Percentiles rank a stretch among this genome's conserved stretches.
phyloP scores from a whole-genome alignment of 495 filamentous ascomycete genomes.

The Letharia lupina region DNA sequence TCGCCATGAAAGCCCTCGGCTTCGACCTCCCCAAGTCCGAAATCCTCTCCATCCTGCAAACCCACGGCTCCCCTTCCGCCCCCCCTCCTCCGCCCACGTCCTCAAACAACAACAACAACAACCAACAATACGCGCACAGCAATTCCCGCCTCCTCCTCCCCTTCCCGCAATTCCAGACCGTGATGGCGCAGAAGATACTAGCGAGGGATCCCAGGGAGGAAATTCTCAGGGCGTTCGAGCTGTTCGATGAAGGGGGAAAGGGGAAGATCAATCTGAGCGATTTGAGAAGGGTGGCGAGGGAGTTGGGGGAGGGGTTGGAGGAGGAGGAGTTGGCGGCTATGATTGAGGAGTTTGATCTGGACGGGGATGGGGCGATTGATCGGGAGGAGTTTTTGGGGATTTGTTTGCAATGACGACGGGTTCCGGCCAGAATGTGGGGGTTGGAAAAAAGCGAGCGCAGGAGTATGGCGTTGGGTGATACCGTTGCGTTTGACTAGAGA shows the following conservation, averaged over 20 bases:
- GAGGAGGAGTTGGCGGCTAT: slow-evolving; percentile 90
- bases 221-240: slow-evolving; percentile 80
- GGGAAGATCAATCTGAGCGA: slow-evolving; percentile 82
- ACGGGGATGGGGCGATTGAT: slow-evolving; percentile 82
- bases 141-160: slow-evolving; percentile 57
- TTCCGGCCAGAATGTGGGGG: not conserved
- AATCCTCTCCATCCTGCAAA: slow-evolving; percentile 64
- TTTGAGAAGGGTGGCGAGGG: slow-evolving; percentile 75
- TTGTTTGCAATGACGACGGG: slow-evolving; percentile 45
- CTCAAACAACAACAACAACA: not conserved
- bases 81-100: slow-evolving; percentile 4
- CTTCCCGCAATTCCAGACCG: slow-evolving; percentile 62
- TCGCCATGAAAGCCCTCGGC: slow-evolving; percentile 91
- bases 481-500: not conserved
- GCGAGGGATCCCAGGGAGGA: slow-evolving; percentile 82
- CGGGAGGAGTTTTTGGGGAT: slow-evolving; percentile 85
- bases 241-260: slow-evolving; percentile 77
- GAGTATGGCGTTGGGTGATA: not conserved
- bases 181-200: slow-evolving; percentile 72
- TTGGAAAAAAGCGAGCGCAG: too few species aligned
- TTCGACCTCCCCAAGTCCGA: slow-evolving; percentile 84
- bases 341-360: slow-evolving; percentile 98
- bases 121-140: slow-evolving; percentile 16
- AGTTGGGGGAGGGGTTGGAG: slow-evolving; percentile 82
- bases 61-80: slow-evolving; percentile 54